Evolutionary conservation across 169 alveolate species (phyloP), one percentile per base, ranked within the genome.

Genomic region (Neospora caninum): DNA sequence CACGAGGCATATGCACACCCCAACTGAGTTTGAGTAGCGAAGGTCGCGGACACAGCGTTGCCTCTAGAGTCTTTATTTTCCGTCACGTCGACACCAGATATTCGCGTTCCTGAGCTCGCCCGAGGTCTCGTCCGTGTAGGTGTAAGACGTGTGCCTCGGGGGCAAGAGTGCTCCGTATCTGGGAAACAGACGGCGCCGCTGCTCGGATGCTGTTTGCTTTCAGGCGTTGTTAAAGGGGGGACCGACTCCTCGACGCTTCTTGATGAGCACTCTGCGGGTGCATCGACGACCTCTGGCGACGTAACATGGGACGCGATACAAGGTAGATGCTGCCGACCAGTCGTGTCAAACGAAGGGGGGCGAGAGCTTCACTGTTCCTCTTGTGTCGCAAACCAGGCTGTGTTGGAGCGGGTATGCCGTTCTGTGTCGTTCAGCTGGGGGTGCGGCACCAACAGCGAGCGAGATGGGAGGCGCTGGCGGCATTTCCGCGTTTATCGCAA

Each of bases 401-500:
- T 70, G 10, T 31, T 13, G 20, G 83, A 70, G 83, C 83, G 83
- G 42, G 29, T 16, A 20, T 70, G 34, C 83, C 83, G 42, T n/a
- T 36, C 18, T 70, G 18, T 73, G 49, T 73, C 13, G 7, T 38
- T 36, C 67, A 82, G 89, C 34, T 18, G 89, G 69, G 41, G 89
- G 25, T 16, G 89, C 89, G 67, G 89, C 89, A 36, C 89, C 89
- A 22, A 31, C 89, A 10, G n/a, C 34, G 34, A 22, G 36, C 38
- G 89, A 82, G 67, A 41, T 82, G 18, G 67, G 42, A 42, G 89
- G 58, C 41, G 89, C 89, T 6, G 89, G 89, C 0, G 89, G 89
- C 54, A 82, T 82, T 42, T 39, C 67, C 25, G 9, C 49, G n/a
- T 82, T 82, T 36, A 16, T 82, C 41, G n/a, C 89, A 13, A 82